Evolutionary conservation across 495 filamentous ascomycete species (phyloP).

Genomic region (Neohortaea acidophila): DNA sequence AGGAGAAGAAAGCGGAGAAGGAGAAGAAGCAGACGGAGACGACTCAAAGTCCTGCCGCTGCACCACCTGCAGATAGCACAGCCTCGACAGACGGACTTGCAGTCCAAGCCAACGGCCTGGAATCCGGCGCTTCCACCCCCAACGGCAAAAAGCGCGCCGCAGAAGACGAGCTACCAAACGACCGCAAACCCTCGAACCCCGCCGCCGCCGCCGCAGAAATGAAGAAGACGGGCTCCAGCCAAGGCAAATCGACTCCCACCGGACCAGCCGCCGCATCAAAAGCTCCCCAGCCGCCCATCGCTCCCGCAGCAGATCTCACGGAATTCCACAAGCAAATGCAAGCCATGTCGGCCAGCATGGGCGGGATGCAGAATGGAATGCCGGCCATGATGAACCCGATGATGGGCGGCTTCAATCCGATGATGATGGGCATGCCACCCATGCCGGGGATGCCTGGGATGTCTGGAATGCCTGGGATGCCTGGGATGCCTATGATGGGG

Average conservation of each 20-base stretch:
- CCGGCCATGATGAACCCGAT: slow-evolving; percentile 17
- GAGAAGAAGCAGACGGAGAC: slow-evolving; percentile 45
- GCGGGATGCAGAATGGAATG: slow-evolving; percentile 15
- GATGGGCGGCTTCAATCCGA: slow-evolving; percentile 12
- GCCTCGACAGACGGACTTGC: slow-evolving; percentile 3
- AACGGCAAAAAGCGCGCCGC: slow-evolving; percentile 64
- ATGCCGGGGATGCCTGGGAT: slow-evolving; percentile 12
- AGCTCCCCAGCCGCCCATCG: not conserved
- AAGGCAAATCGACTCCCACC: slow-evolving; percentile 16
- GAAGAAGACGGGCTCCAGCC: slow-evolving; percentile 20
- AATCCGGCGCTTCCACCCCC: slow-evolving; percentile 11
- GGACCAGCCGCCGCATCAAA: slow-evolving; percentile 17
- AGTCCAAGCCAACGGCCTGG: slow-evolving; percentile 9
- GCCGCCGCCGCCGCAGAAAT: slow-evolving; percentile 33
- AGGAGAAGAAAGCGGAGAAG: slow-evolving; percentile 46
- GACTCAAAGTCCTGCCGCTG: slow-evolving; percentile 32
- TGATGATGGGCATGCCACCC: slow-evolving; percentile 13
- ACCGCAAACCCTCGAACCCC: slow-evolving; percentile 44
- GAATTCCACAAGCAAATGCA: slow-evolving; percentile 23
- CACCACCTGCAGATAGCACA: not conserved
- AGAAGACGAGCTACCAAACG: slow-evolving; percentile 52
- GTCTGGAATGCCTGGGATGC: not conserved
- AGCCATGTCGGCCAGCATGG: slow-evolving; percentile 18
- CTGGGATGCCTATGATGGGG: slow-evolving; percentile 3
- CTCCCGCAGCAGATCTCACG: slow-evolving; percentile 6